phyloP scores from a whole-genome alignment of 192 early-diverging fungal species.

The Irineochytrium annulatum region DNA sequence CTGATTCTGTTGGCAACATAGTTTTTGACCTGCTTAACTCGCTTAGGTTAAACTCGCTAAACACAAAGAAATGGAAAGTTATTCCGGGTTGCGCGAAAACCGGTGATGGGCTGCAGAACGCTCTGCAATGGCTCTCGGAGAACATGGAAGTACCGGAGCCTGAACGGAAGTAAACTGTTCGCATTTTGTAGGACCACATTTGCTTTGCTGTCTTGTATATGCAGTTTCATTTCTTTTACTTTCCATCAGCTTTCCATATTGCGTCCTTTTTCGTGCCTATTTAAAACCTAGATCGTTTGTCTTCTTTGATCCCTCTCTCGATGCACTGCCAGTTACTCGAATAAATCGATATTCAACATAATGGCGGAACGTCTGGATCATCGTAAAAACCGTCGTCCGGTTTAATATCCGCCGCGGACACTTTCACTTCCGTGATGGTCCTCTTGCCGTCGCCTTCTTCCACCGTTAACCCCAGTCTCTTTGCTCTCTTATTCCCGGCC shows the following conservation, averaged over 20 bases:
- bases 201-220: not conserved
- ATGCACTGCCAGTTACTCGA: too few species aligned
- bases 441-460: conserved; percentile 7
- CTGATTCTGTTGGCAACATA: not conserved
- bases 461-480: not conserved
- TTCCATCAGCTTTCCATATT: not conserved
- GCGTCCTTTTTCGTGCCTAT: too few species aligned
- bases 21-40: not conserved
- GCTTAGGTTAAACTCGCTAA: not conserved
- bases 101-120: not conserved
- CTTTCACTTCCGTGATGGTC: conserved; percentile 7
- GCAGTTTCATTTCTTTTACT: not conserved
- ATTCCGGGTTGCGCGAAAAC: not conserved
- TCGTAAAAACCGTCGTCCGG: conserved; percentile 42
- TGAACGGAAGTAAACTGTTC: not conserved
- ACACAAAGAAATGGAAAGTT: not conserved
- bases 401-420: not conserved
- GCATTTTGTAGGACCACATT: not conserved
- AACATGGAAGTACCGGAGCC: not conserved
- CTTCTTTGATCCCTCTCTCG: too few species aligned
- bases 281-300: too few species aligned
- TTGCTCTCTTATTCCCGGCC: too few species aligned
- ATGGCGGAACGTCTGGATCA: conserved; percentile 54
- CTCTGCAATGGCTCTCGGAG: not conserved
- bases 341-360: too few species aligned